These are phyloP conservation scores for Urtica urens DNA, from an alignment of 306 rosid genomes.

Conservation along the genomic window DNA sequence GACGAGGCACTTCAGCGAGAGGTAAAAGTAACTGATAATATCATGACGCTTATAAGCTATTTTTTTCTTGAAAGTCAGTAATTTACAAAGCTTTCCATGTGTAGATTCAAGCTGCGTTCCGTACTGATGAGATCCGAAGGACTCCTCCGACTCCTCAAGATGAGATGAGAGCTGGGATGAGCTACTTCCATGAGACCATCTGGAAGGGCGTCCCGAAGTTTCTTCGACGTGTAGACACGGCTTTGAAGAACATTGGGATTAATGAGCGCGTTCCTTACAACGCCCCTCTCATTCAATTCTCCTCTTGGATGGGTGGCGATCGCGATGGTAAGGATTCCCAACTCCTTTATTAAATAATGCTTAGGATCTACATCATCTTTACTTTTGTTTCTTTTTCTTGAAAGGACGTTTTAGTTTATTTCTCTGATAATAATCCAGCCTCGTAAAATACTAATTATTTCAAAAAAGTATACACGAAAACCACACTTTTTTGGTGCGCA, in stretches of 20 bases:
- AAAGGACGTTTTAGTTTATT: too few species aligned
- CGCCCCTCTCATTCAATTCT: conserved; percentile 93
- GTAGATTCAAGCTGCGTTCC: conserved; percentile 98
- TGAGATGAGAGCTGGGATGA: conserved; percentile 99
- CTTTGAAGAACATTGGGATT: conserved; percentile 85
- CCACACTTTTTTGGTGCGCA: too few species aligned
- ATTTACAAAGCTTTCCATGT: neutral
- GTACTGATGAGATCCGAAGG: conserved; percentile 89
- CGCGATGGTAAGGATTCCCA: conserved; percentile 75
- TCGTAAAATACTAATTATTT: too few species aligned
- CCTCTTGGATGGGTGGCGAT: conserved; percentile 99
- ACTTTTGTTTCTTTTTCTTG: too few species aligned
- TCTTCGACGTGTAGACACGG: conserved; percentile 92
- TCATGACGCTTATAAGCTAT: neutral
- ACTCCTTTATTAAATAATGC: too few species aligned
- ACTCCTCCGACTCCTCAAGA: conserved; percentile 98
- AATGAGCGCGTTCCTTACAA: conserved; percentile 85
- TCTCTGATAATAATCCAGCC: too few species aligned
- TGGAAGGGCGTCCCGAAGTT: conserved; percentile 94
- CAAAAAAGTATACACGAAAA: too few species aligned
- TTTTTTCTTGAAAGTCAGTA: neutral
- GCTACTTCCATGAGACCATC: conserved; percentile 97
- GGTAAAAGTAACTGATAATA: conserved; percentile 29
- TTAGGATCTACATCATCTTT: too few species aligned
- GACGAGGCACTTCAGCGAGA: conserved; percentile 96